Evolutionary conservation across 2,329 filamentous ascomycete species (phyloP).

Genomic region (Aspergillaceae sp.): DNA sequence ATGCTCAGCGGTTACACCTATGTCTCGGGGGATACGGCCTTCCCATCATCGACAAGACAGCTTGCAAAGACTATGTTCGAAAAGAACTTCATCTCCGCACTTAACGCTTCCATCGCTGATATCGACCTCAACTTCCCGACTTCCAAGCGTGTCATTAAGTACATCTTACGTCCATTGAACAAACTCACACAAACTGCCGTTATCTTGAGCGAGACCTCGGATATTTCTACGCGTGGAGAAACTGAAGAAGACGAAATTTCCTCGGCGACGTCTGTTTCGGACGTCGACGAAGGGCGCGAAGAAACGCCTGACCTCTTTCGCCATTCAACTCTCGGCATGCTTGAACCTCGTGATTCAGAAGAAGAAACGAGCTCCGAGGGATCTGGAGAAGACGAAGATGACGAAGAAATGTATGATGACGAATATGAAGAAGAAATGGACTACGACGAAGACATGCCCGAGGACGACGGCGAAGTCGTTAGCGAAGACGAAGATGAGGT

Average conservation of each 20-base stretch:
- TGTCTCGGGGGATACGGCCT: constrained; percentile 42
- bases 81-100: constrained; percentile 82
- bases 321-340: constrained; percentile 90
- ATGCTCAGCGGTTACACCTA: constrained; percentile 78
- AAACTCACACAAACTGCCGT: constrained; percentile 81
- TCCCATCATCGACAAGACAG: constrained; percentile 61
- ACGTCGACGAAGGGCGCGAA: constrained; percentile 75
- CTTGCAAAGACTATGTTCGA: constrained; percentile 95
- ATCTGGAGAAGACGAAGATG: constrained; percentile 58
- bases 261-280: constrained; percentile 80
- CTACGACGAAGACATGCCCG: constrained; percentile 73
- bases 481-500: constrained; percentile 76
- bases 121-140: constrained; percentile 91
- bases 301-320: constrained; percentile 96
- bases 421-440: constrained; percentile 87
- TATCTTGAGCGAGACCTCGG: constrained; percentile 70
- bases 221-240: constrained; percentile 59
- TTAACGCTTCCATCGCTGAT: constrained; percentile 88
- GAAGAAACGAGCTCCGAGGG: constrained; percentile 70
- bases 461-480: constrained; percentile 74
- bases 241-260: constrained; percentile 80
- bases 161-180: constrained; percentile 83
- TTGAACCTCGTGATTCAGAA: constrained; percentile 66
- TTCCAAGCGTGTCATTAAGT: constrained; percentile 90
- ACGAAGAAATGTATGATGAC: constrained; percentile 80